Evolutionary conservation across 164 flowering plant species (phyloP), one percentile per base, ranked within the genome.

Genomic region (Vitis labrusca): DNA sequence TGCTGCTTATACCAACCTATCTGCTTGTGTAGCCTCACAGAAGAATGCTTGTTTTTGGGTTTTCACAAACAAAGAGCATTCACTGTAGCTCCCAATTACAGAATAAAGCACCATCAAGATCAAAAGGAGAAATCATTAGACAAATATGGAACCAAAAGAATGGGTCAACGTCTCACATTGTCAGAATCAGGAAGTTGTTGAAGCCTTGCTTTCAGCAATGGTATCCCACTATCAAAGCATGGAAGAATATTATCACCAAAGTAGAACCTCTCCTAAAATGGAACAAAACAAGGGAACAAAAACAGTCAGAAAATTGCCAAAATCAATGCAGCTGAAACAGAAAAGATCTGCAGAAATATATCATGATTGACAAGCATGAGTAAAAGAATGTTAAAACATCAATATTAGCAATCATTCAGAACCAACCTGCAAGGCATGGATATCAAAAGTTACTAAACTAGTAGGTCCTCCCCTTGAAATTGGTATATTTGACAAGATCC

Each of bases 191-290:
- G 97, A 37, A 96, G 97, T 74, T 86, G 81, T 70, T 93, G 99
- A 29, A 96, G 97, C 80, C 99, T 86, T 54, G 76, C 86, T 70
- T 84, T 86, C 29, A 96, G 95, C 91, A 96, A 71, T 12, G 99
- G 99, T 58, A 96, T 84, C 61, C 98, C 98, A 79, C 98, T 96
- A 80, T 96, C 99, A 81, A 96, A 96, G 85, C 93, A 92, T 29
- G 99, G 98, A 66, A 93, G 79, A 48, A 96, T 83, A 67, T 86
- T 96, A 64, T 96, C 99, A 57, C 97, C 98, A 74, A 96, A 96
- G 88, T 96, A 96, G 81, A 96, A 96, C 73, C 99, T 87, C 81
- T 96, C 99, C 99, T 96, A 74, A 48, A 60, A 77, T 9, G 61
- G 16, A 69, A 61, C 52, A 50, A 56, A 67, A 53, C 44, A 47